Evolutionary conservation across 768 basidiomycete species (phyloP).

Genomic region (Podaxis sp.): DNA sequence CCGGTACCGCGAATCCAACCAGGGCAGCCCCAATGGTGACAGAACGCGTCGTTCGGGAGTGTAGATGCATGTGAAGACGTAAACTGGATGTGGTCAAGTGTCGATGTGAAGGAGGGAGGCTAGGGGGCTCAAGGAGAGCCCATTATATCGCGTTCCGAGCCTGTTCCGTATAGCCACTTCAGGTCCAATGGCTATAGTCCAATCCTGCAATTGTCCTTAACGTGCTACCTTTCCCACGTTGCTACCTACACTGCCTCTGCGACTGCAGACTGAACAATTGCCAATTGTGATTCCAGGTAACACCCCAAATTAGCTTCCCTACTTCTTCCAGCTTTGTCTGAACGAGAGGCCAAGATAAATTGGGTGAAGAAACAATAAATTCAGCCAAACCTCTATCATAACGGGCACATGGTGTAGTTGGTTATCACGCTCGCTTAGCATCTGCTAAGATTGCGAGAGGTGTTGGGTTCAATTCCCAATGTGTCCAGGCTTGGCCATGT

Average conservation of each 20-base stretch:
- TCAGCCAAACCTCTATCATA: neutral
- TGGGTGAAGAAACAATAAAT: too few species aligned
- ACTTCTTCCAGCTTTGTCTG: constrained; percentile 19
- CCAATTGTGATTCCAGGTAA: too few species aligned
- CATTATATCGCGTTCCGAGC: neutral
- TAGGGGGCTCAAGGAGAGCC: neutral
- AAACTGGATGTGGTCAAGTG: neutral
- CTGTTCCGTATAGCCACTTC: neutral
- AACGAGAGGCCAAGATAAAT: neutral
- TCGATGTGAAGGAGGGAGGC: neutral
- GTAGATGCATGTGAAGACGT: constrained; percentile 1
- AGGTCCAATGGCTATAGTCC: neutral
- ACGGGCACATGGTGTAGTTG: constrained; percentile 19
- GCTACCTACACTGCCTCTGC: neutral
- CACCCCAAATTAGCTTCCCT: neutral
- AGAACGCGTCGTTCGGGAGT: neutral
- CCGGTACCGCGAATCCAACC: neutral
- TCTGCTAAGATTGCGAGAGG: constrained; percentile 13
- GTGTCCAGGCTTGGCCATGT: constrained; percentile 13
- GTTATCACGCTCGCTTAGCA: constrained; percentile 19
- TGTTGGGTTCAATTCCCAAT: constrained; percentile 19
- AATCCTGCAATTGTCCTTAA: neutral
- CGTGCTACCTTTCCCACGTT: neutral
- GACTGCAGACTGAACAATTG: too few species aligned
- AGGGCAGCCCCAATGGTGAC: neutral